Evolutionary conservation across 768 basidiomycete genomes (phyloP), one percentile per base, ranked within the genome.

Genomic region (Mycena chlorophos): DNA sequence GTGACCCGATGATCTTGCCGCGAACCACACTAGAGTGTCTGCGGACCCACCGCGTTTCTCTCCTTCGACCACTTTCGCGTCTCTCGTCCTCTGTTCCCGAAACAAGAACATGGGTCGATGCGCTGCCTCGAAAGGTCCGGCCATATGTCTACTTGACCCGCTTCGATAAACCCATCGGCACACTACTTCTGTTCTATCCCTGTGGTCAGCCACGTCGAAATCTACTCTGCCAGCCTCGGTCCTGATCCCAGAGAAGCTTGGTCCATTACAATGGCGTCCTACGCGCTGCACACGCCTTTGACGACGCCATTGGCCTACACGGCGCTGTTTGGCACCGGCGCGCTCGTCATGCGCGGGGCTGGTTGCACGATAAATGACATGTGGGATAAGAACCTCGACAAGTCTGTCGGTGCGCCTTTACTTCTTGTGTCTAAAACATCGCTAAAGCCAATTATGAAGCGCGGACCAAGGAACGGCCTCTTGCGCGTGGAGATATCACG

Each of bases 341-440:
- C 97, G 0, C 63, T 97, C 40, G 80, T 98, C 49, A 99, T 99
- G 97, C 86, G 97, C 19, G 93, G 96, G 4, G 97, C 97, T 20
- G 97, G 97, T 3, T 99, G 97, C 71, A 98, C 93, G 2, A 96
- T 99, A 63, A 99, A 99, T 69, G 97, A 99, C 68, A 86, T 99
- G 86, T 98, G 97, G 96, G 97, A 99, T 72, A 81, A 79, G 60
- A 85, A 91, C 57, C 82, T 97, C 42, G 97, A 99, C 78, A 86
- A 85, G 67, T 86, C 87, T 34, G 97, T 98, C 47, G 94, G 95
- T 94, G 66, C 61, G 79, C 65, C 5, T 43, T 17, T 40, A 28
- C 30, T 23, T 38, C 19, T 38, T 57, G 30, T 34, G 25, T 34
- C 29, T 46, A 27, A 22, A 43, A 40, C 13, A 19, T 51, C 96